Evolutionary conservation across 1,284 basidiomycete species (phyloP), one percentile per base, ranked within the genome.

Genomic region (Tilletia horrida): DNA sequence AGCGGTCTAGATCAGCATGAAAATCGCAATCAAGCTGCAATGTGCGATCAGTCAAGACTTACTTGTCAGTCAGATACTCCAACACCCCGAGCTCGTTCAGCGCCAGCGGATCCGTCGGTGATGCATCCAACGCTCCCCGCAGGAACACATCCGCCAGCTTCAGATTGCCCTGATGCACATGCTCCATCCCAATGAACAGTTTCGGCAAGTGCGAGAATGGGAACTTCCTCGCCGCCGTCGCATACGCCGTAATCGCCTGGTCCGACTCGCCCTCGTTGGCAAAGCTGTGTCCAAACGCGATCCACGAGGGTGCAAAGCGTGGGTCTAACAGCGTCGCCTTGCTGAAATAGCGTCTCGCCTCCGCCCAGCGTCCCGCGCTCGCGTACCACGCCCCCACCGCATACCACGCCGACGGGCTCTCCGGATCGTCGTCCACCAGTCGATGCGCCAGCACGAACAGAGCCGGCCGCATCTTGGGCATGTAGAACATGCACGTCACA

Each of bases 301-400:
- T 89, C 96, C 96, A 99, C 0, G 93, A 92, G 2, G 96, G 93
- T 0, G 89, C 92, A 82, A 97, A 97, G 4, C 94, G 88, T 21
- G 93, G 91, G 80, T 99, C 95, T 87, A 97, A 91, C n/a, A 97
- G 83, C 13, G 91, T 92, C 0, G 94, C 91, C 86, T 98, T 98
- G 80, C 92, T 73, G 48, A 79, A 81, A 65, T 80, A 79, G 9
- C 78, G 71, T 25, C 80, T 67, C 16, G 80, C 80, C 64, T 81
- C 79, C 2, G 70, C 66, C 77, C 77, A 98, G 73, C 94, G 90
- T 65, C 87, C 87, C 18, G 89, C 88, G 31, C 88, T 87, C 65
- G 95, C 87, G 81, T 99, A 98, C 92, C 95, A 99, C 45, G 96
- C 88, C 0, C 95, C 96, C 23, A 97, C 96, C 1, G 95, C 93